Conservation (phyloP, 768 basidiomycete species). For the Tremella yokohamensis region DNA sequence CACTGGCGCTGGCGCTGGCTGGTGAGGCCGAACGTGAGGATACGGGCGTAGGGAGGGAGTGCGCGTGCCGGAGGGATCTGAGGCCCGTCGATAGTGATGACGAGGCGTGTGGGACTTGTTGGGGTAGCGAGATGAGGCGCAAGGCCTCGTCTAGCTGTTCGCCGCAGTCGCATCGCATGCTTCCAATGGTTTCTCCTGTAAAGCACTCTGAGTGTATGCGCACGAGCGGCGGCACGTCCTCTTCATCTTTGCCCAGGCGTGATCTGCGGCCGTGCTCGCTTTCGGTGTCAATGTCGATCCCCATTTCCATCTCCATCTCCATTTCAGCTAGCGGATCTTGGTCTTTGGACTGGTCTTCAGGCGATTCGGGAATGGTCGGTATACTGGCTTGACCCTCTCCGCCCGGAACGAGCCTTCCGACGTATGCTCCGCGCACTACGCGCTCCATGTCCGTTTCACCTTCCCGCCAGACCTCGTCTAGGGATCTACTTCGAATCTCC, state of each 20-base stretch:
- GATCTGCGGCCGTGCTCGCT: background rate
- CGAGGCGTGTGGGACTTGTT: slow-evolving; percentile 14
- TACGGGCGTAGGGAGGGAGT: slow-evolving; percentile 18
- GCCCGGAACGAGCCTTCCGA: slow-evolving; percentile 59
- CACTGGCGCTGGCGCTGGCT: slow-evolving; percentile 46
- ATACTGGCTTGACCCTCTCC: slow-evolving; percentile 33
- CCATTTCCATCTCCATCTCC: slow-evolving; percentile 6
- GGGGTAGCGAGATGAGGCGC: slow-evolving; percentile 54
- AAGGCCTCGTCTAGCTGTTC: slow-evolving; percentile 99
- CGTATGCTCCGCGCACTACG: slow-evolving; percentile 86
- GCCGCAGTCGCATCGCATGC: slow-evolving; percentile 96
- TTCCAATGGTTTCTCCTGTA: slow-evolving; percentile 97
- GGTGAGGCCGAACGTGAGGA: slow-evolving; percentile 69
- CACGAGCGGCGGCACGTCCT: slow-evolving; percentile 69
- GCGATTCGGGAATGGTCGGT: slow-evolving; percentile 4
- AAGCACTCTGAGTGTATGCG: slow-evolving; percentile 98
- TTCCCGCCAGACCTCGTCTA: slow-evolving; percentile 79
- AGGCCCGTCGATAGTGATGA: background rate
- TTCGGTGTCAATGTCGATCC: background rate
- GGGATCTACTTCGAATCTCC: slow-evolving; percentile 70
- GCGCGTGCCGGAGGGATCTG: background rate
- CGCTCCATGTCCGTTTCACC: slow-evolving; percentile 90
- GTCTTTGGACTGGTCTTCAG: slow-evolving; percentile 1
- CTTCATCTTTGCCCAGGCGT: background rate
- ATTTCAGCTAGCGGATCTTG: slow-evolving; percentile 1